Base-by-base conservation (phyloP, 768 basidiomycete species). In the Psilocybe cyanescens region DNA sequence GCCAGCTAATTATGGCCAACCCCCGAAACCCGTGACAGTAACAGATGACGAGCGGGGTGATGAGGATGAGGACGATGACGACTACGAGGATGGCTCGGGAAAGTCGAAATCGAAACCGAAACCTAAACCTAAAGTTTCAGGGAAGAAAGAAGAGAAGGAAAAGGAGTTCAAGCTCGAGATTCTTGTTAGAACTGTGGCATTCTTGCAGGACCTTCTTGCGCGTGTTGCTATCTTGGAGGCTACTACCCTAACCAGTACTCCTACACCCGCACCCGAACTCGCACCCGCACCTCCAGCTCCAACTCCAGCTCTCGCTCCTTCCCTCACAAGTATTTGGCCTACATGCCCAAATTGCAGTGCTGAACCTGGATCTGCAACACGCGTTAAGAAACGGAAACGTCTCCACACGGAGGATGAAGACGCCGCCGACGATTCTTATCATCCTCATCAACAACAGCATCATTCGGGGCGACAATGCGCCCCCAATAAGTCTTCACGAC, bases 81-180 rank as follows among this genome's bases (percentile, higher is more conserved):
- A 77, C 19, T 66, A 69, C 28, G 73, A 73, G 41, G 67, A 65
- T 28, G 68, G 68, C 48, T 63, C 58, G 28, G 53, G 44, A 16
- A 56, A 70, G 68, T 46, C 63, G 52, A 50, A 50, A 30, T 12
- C 31, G 44, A 61, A 61, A 29, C 59, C 66, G 37, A 70, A 74
- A 29, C 69, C 76, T 44, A 71, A 75, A 46, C 65, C 68, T 31
- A 77, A 77, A 64, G 70, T 67, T 0, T 68, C 74, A 14, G 75
- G 81, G 3, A 88, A 85, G 68, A 79, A 80, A 56, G 78, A 81
- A 60, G 80, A 83, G 62, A 84, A 85, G 72, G 91, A 90, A 67
- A 92, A 92, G 70, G 94, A 96, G 75, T 96, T 95, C 81, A 97
- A 96, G 76, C 81, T 97, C 28, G 95, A 96, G 76, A 91, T 95